Percentiles rank a stretch among this genome's conserved stretches.
Evolutionary conservation across 805 yeast species (phyloP).

Genomic region (Saccharomycopsis sp.): DNA sequence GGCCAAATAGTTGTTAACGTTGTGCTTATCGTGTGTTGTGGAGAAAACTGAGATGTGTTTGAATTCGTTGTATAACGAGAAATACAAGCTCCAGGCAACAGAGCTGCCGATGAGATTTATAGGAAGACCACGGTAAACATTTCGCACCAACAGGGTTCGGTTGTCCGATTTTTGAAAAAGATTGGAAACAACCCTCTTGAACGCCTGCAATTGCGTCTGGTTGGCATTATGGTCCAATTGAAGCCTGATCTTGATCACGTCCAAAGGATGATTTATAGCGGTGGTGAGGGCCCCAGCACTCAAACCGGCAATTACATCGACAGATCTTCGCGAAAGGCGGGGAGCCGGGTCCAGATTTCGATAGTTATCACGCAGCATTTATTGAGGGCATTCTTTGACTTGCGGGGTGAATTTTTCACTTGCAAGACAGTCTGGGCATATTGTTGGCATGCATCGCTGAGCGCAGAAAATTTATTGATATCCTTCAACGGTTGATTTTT

Average conservation of each 20-base stretch:
- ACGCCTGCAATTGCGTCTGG: conserved; percentile 22
- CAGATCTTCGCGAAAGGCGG: conserved; percentile 27
- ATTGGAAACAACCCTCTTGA: conserved; percentile 26
- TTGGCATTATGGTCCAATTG: conserved; percentile 47
- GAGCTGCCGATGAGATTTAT: conserved; percentile 83
- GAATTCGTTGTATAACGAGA: conserved; percentile 62
- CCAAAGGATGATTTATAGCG: conserved; percentile 80
- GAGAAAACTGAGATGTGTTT: conserved; percentile 34
- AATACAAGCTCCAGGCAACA: conserved; percentile 84
- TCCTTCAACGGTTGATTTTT: too few species aligned
- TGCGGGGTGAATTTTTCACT: too few species aligned
- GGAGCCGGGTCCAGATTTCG: too few species aligned
- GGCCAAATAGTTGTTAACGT: conserved; percentile 37
- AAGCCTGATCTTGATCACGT: conserved; percentile 72
- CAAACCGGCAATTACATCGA: conserved; percentile 65
- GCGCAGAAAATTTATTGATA: too few species aligned
- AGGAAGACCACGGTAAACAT: conserved; percentile 64
- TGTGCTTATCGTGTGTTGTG: conserved; percentile 18
- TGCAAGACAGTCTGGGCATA: too few species aligned
- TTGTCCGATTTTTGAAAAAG: conserved; percentile 18
- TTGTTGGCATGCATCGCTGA: too few species aligned
- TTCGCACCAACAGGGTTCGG: conserved; percentile 22
- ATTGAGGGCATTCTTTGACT: background rate
- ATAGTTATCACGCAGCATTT: too few species aligned
- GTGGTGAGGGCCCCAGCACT: conserved; percentile 81